Base-by-base conservation (phyloP, 1,139 yeast species). In the Spathaspora jeffriesii region DNA sequence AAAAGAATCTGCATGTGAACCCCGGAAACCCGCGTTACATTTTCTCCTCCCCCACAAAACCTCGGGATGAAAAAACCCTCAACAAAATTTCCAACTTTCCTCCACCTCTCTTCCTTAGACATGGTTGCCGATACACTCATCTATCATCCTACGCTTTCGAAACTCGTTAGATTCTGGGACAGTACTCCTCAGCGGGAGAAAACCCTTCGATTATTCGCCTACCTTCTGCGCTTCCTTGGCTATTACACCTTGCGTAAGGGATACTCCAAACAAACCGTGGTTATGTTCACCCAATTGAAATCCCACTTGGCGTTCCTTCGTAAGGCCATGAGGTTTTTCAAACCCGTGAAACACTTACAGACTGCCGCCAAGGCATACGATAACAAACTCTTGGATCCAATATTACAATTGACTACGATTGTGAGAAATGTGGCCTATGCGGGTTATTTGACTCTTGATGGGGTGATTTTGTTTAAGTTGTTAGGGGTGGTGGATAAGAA, bases 311-410 rank as follows among this genome's bases (percentile, higher is more conserved):
- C 89, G 15, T 72, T 87, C 54, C 78, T 90, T 50, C 83, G 98
- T 65, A 92, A 92, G 71, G 84, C 92, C 18, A 72, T 92, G 77
- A 80, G 98, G 60, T 84, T 86, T 62, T 81, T 91, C 56, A 92
- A 91, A 70, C 96, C 96, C 1, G 70, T 92, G 60, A 79, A 78
- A 61, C 92, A 88, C 64, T 64, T 88, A 50, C 85, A 85, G 59
- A 77, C 82, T 14, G 91, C 95, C 7, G 77, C 89, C 4, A 78
- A 79, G 54, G 79, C 88, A 18, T 80, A 73, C 59, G 89, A 84
- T 61, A 86, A 89, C 67, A 86, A 87, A 71, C 78, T 91, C 46
- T 67, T 79, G 50, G 96, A 88, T 61, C 81, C 82, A 44, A 73
- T 81, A 43, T 71, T 82, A 58, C 83, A 82, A 64, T 61, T 67